Conservation (phyloP, 2,329 filamentous ascomycete species). For the Berkeleyomyces rouxiae region DNA sequence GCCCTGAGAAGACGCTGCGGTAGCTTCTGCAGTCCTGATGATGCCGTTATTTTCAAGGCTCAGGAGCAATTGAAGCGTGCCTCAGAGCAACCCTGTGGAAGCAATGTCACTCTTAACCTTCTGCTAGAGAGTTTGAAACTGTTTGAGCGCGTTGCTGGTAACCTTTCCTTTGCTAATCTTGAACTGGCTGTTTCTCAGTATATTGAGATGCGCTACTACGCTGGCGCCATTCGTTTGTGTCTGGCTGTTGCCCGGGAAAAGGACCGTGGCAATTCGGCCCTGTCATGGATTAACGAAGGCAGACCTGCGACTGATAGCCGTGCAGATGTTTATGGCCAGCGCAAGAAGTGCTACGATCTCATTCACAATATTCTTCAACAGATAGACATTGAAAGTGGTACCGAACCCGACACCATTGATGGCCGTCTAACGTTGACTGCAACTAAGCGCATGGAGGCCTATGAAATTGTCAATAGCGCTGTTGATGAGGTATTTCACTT, state of each 20-base stretch:
- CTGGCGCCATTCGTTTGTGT: constrained; percentile 77
- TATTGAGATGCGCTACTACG: constrained; percentile 70
- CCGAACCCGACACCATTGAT: constrained; percentile 58
- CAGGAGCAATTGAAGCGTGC: constrained; percentile 88
- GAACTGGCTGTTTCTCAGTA: constrained; percentile 65
- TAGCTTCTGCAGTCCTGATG: constrained; percentile 92
- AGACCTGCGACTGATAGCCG: constrained; percentile 56
- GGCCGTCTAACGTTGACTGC: constrained; percentile 60
- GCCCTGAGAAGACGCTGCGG: constrained; percentile 83
- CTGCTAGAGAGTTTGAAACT: constrained; percentile 78
- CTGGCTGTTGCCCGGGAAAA: constrained; percentile 67
- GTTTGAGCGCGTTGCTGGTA: constrained; percentile 77
- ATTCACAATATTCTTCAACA: constrained; percentile 65
- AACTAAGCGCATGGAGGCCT: constrained; percentile 73
- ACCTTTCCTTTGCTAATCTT: constrained; percentile 65
- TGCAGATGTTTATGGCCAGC: constrained; percentile 46
- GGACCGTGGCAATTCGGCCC: constrained; percentile 72
- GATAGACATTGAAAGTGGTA: constrained; percentile 54
- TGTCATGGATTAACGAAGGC: constrained; percentile 77
- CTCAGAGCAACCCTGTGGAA: constrained; percentile 57
- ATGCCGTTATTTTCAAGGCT: constrained; percentile 96
- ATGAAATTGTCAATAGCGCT: constrained; percentile 74
- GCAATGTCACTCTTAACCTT: constrained; percentile 58
- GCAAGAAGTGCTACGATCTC: constrained; percentile 71
- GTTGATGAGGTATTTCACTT: constrained; percentile 90